These are phyloP conservation scores for Croton laevigatus DNA, from an alignment of 441 rosid genomes.

Conservation along the genomic window DNA sequence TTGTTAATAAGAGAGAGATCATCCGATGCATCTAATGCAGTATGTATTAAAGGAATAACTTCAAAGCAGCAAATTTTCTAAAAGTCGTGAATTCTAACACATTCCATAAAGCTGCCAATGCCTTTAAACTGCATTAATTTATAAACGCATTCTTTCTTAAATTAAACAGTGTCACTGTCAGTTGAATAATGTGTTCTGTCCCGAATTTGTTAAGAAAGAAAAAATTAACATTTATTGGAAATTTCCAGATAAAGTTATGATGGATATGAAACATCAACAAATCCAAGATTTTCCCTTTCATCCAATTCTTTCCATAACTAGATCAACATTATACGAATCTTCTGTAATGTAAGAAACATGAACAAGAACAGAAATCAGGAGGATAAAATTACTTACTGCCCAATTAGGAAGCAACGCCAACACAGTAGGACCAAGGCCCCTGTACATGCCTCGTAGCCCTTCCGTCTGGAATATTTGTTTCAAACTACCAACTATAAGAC, in stretches of 20 bases:
- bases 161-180: neutral
- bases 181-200: neutral
- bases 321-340: neutral
- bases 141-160: neutral
- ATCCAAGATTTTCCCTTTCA: neutral
- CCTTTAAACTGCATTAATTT: too few relatives aligned
- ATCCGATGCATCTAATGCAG: neutral
- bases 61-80: neutral
- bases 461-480: slow-evolving; percentile 59
- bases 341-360: neutral
- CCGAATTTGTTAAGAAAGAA: neutral
- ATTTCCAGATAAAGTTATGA: neutral
- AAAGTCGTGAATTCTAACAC: neutral
- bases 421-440: slow-evolving; percentile 88
- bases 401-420: slow-evolving; percentile 92
- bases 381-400: slow-evolving; percentile 60
- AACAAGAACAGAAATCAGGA: slow-evolving; percentile 2
- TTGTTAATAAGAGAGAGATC: too few relatives aligned
- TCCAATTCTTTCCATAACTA: neutral
- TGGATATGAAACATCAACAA: neutral
- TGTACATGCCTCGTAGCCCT: slow-evolving; percentile 80
- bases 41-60: neutral
- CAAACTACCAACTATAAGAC: slow-evolving; percentile 71
- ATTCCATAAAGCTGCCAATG: neutral
- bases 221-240: neutral